Base-by-base conservation (phyloP, 495 filamentous ascomycete genomes). In the Trichoderma virens region DNA sequence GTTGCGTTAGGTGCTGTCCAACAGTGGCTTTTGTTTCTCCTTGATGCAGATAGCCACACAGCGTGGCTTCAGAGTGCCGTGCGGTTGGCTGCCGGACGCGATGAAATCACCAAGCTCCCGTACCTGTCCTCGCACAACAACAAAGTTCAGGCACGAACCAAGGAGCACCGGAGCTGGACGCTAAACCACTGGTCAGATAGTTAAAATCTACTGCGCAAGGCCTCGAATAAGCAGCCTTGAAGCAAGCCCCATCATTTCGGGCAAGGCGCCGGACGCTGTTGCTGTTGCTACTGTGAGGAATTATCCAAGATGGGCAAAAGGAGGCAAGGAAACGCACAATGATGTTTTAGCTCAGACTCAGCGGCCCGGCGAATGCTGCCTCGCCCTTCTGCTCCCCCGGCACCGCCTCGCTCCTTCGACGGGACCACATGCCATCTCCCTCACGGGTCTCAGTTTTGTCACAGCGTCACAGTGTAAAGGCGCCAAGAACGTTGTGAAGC, bases 361-460 rank as follows among this genome's bases (percentile, higher is more conserved):
- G n/a, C n/a, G n/a, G n/a, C n/a, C n/a, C n/a, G n/a, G n/a, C n/a
- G n/a, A n/a, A n/a, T n/a, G n/a, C n/a, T n/a, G n/a, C n/a, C n/a
- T n/a, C n/a, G 27, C 51, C 27, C 13, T 45, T 45, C 16, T 20
- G 41, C 41, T 45, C 41, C 41, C 41, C 11, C 25, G 51, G 51
- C 51, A 28, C 51, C 20, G 51, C 51, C 51, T 56, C 51, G 25
- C 51, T 56, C 51, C 51, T 30, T 30, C 16, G 51, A n/a, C n/a
- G 41, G 41, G 11, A 20, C n/a, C n/a, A 45, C 41, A 35, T 45
- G 51, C 51, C 51, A 16, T 30, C 51, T 56, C 51, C 51, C 51
- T 30, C n/a, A 7, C 18, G 13, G 13, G 27, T 27, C 51, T 56
- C 51, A 28, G 27, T 56, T 54, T 9, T 30, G 51, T 56, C 51